Percentiles rank a stretch among this genome's conserved stretches.
Evolutionary conservation across 306 rosid species (phyloP).

Genomic region (Hippophae rhamnoides): DNA sequence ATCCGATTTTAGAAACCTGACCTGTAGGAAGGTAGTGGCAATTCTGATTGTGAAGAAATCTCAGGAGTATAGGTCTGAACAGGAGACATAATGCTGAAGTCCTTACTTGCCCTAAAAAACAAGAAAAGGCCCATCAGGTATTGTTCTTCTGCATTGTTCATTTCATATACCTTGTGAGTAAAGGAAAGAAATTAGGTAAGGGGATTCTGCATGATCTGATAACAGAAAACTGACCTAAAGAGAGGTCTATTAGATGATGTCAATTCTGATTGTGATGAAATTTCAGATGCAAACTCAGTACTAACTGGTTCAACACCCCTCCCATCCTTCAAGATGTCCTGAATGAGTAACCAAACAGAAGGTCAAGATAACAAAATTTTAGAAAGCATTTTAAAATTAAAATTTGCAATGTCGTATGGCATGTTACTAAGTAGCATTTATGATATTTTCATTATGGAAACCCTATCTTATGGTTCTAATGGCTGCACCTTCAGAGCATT

Average conservation of each 20-base stretch:
- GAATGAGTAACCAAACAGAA: conserved; percentile 20
- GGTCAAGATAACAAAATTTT: conserved; percentile 7
- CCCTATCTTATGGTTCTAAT: conserved; percentile 1
- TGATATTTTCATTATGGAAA: conserved; percentile 1
- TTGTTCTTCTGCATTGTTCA: conserved; percentile 13
- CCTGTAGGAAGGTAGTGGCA: conserved; percentile 38
- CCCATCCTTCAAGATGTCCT: conserved; percentile 50
- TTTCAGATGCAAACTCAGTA: conserved; percentile 48
- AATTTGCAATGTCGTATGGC: conserved; percentile 1
- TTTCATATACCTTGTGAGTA: conserved; percentile 2
- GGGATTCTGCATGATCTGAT: conserved; percentile 1
- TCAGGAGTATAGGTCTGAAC: conserved; percentile 40
- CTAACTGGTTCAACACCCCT: conserved; percentile 36
- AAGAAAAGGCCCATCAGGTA: conserved; percentile 16
- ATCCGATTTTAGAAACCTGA: conserved; percentile 6
- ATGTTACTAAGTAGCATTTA: background rate
- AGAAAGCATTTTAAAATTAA: background rate
- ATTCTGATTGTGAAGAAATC: conserved; percentile 36
- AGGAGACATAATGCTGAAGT: conserved; percentile 33
- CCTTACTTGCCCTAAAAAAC: conserved; percentile 44
- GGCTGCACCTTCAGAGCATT: conserved; percentile 45
- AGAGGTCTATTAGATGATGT: conserved; percentile 42
- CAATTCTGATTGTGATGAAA: conserved; percentile 58
- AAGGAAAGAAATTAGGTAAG: background rate
- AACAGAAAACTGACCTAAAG: conserved; percentile 22